Base-by-base conservation (phyloP, 306 rosid genomes). In the Rubus parviflorus region DNA sequence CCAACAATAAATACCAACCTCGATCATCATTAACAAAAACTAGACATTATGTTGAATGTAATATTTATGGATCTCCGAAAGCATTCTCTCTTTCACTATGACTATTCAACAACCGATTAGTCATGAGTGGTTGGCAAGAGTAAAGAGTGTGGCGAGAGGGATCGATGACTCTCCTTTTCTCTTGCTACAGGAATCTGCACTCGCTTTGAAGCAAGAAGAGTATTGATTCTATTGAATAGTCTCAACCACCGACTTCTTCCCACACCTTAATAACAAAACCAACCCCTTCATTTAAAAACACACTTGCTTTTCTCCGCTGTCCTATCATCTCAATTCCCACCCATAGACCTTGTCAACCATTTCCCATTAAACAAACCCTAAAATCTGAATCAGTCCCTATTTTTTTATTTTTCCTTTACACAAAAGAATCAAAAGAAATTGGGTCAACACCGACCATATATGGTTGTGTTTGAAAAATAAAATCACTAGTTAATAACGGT, bases 231-330 rank as follows among this genome's bases (percentile, higher is more conserved):
- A 61, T 80, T 86, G 80, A 86, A 85, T 84, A 38, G 89, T 48
- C 68, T 82, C 89, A 84, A 79, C 91, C 77, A 90, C 85, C 82
- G 46, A 72, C 61, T 52, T 81, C 78, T 53, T 84, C 76, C 82
- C 82, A 7, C 62, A 20, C 19, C 42, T 40, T 42, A 43, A 73
- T 60, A 43, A 74, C 69, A 74, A 43, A 30, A 74, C 69, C 77
- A 45, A 46, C 35, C 16, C 16, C 0, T 74, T 5, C 43, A 75
- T 80, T 80, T 70, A 75, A 78, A 76, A 72, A 76, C 80, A 77
- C 75, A 73, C 53, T 84, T 66, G 70, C 85, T 85, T 81, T 78
- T 77, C 79, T 13, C 9, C 85, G 4, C n/a, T 54, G 40, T 52
- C 79, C 79, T 62, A 74, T 73, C 19, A 74, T 73, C 19, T 20